These are phyloP conservation scores for Cephalotrichum gorgonifer DNA, from an alignment of 2,329 filamentous ascomycete genomes.

Conservation along the genomic window DNA sequence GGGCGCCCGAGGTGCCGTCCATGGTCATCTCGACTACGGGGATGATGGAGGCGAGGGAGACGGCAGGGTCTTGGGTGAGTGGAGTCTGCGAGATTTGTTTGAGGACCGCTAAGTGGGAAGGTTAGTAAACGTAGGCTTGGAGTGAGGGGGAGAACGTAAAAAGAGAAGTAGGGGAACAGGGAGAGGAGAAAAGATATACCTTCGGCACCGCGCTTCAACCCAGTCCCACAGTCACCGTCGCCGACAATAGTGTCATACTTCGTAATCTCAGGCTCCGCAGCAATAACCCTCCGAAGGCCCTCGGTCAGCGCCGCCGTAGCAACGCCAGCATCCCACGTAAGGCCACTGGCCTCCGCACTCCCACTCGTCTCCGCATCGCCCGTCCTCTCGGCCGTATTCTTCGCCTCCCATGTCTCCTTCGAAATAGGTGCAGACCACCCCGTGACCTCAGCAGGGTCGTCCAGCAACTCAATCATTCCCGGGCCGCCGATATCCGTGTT, in stretches of 20 bases:
- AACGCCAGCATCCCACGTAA: conserved; percentile 39
- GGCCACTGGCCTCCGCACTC: conserved; percentile 30
- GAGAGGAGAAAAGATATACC: conserved; percentile 24
- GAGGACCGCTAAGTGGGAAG: conserved; percentile 33
- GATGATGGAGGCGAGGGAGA: conserved; percentile 42
- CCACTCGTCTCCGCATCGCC: conserved; percentile 20
- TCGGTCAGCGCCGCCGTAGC: conserved; percentile 42
- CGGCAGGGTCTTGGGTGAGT: conserved; percentile 39
- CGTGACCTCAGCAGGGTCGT: conserved; percentile 57
- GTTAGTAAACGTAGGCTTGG: neutral
- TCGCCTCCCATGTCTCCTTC: conserved; percentile 52
- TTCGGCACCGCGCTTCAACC: conserved; percentile 79
- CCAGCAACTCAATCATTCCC: conserved; percentile 59
- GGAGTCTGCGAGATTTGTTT: conserved; percentile 33
- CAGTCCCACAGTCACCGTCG: conserved; percentile 83
- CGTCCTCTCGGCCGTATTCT: conserved; percentile 32
- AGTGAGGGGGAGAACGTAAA: neutral
- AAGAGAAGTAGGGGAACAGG: neutral
- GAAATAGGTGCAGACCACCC: conserved; percentile 59
- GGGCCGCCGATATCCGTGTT: conserved; percentile 47
- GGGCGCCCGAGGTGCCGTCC: conserved; percentile 52
- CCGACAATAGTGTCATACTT: conserved; percentile 74
- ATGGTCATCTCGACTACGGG: conserved; percentile 45
- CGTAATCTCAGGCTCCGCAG: conserved; percentile 61
- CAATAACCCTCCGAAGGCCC: conserved; percentile 52